Percentiles rank a stretch among this genome's conserved stretches.
Evolutionary conservation across 805 yeast species (phyloP).

Genomic region (Candida chauliodis): DNA sequence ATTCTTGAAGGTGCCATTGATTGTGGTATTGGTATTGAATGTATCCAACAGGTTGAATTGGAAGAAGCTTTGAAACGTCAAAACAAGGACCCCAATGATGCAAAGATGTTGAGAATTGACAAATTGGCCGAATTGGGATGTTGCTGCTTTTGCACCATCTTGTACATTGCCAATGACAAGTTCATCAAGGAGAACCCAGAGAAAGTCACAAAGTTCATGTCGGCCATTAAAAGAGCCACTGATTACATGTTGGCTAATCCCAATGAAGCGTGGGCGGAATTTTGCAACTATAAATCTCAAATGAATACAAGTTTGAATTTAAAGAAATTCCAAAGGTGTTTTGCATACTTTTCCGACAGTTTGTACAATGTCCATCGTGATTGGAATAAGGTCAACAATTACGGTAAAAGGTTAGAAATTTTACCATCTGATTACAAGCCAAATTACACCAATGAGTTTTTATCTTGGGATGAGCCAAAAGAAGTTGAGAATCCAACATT

Average conservation of each 20-base stretch:
- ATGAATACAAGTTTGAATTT: conserved; percentile 38
- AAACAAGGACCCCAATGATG: conserved; percentile 44
- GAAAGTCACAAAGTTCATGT: conserved; percentile 42
- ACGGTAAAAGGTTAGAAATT: conserved; percentile 52
- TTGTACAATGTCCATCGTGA: conserved; percentile 53
- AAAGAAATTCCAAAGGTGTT: conserved; percentile 51
- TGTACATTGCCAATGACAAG: conserved; percentile 51
- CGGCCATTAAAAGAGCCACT: conserved; percentile 49
- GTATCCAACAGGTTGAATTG: conserved; percentile 56
- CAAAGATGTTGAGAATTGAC: conserved; percentile 55
- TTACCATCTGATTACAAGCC: conserved; percentile 47
- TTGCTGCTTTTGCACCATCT: conserved; percentile 56
- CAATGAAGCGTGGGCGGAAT: conserved; percentile 43
- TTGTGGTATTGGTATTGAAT: conserved; percentile 58
- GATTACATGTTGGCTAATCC: conserved; percentile 45
- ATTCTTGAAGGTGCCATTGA: conserved; percentile 54
- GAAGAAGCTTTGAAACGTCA: conserved; percentile 45
- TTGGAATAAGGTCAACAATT: conserved; percentile 54
- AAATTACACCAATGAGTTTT: conserved; percentile 49
- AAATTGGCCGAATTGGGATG: conserved; percentile 54
- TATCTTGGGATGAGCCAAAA: conserved; percentile 47
- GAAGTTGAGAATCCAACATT: conserved; percentile 35
- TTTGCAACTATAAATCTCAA: conserved; percentile 45
- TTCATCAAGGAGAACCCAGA: conserved; percentile 46
- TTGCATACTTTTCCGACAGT: conserved; percentile 51